Evolutionary conservation across 2,329 filamentous ascomycete species (phyloP).

Genomic region (Pseudocercospora fijiensis): DNA sequence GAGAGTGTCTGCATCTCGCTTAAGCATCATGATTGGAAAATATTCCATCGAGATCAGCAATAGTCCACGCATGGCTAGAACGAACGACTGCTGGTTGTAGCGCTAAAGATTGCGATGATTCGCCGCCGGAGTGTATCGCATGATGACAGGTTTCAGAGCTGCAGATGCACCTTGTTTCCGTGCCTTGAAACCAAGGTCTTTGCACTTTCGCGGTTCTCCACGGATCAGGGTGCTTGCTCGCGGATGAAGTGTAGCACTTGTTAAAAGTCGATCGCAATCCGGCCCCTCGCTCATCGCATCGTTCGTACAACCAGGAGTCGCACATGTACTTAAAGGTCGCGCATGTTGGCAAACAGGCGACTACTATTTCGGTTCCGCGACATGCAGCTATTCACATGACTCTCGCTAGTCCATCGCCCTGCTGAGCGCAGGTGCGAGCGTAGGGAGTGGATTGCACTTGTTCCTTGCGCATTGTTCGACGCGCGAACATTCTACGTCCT

Average conservation of each 20-base stretch:
- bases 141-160: not conserved
- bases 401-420: not conserved
- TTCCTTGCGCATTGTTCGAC: not conserved
- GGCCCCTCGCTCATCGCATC: not conserved
- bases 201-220: not conserved
- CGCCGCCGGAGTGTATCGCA: not conserved
- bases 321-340: not conserved
- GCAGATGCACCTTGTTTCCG: not conserved
- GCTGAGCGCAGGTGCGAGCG: not conserved
- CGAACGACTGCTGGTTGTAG: not conserved
- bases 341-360: not conserved
- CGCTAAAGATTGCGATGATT: not conserved
- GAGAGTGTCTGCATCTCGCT: not conserved
- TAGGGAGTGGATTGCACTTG: not conserved
- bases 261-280: not conserved
- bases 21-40: not conserved
- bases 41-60: not conserved
- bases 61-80: not conserved
- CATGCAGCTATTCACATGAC: not conserved
- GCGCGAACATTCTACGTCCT: slow-evolving; percentile 24
- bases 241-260: not conserved
- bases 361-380: not conserved
- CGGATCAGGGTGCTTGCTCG: not conserved
- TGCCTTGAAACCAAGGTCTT: not conserved
- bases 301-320: not conserved